Evolutionary conservation across 176 grass and related monocot species (phyloP), one percentile per base, ranked within the genome.

Genomic region (Puccinellia tenuiflora): DNA sequence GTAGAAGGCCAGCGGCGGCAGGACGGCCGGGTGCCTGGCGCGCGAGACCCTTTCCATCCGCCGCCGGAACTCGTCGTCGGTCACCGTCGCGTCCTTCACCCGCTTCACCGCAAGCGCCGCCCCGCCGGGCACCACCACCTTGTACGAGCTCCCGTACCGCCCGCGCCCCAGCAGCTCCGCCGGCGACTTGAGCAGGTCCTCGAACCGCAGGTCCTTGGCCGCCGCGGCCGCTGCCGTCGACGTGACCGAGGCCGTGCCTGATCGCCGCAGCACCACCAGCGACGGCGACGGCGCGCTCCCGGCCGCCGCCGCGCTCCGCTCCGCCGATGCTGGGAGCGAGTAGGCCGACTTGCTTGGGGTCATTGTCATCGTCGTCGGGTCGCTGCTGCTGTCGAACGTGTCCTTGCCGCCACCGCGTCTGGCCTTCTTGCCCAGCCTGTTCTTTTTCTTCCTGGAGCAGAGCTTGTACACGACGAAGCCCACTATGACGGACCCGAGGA

Each of bases 121-220:
- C 8, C 88, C 86, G 79, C 85, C 51, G 1, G 79, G 24, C 47
- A 87, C 72, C 57, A 79, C 78, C 77, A 94, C 92, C 84, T 91
- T 94, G 82, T 94, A 94, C 20, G 87, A 76, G 86, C 92, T 94
- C 80, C 92, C 88, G 68, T 89, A 75, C 21, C 89, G 61, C 33
- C 92, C 89, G n/a, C 89, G 82, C 9, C 92, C 86, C 22, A 94
- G 80, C 86, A 91, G 82, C 86, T 94, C 92, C 28, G 92, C 92
- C 9, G 88, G 92, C 2, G 84, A 88, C 84, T 85, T 94, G 72
- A 94, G 82, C 66, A 94, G 78, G 65, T 89, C 92, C 88, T 91
- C 88, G 42, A 94, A 94, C 71, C 84, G 67, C 81, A 94, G 55
- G 3, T 85, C 80, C 70, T 85, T 90, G 16, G 42, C 77, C 31